A percentile compares a stretch with the other conserved stretches of the same genome.
These are phyloP conservation scores for Esteya vermicola DNA, from an alignment of 2,329 filamentous ascomycete species.

Conservation along the genomic window DNA sequence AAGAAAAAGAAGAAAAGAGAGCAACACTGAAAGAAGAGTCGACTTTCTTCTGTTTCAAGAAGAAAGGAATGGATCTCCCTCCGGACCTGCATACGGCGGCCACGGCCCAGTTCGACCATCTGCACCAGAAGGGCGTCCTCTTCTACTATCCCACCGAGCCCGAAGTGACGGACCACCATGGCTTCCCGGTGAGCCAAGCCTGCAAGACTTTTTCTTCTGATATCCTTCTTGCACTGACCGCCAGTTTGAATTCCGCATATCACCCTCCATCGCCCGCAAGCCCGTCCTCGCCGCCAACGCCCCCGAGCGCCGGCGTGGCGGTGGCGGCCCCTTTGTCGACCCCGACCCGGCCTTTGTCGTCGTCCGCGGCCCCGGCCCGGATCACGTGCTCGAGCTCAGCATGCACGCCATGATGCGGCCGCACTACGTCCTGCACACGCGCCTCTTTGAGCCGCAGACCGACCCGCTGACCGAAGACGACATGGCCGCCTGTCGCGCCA, in stretches of 20 bases:
- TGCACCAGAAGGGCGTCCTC: slow-evolving; percentile 7
- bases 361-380: slow-evolving; percentile 11
- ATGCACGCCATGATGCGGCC: slow-evolving; percentile 21
- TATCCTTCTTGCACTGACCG: not conserved
- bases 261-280: slow-evolving; percentile 12
- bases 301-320: slow-evolving; percentile 12
- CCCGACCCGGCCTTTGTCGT: slow-evolving; percentile 18
- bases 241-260: slow-evolving; percentile 16
- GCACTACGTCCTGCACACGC: slow-evolving; percentile 23
- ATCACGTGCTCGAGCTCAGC: slow-evolving; percentile 20
- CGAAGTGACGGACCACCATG: slow-evolving; percentile 6
- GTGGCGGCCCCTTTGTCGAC: slow-evolving; percentile 14
- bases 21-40: not conserved
- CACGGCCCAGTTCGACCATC: slow-evolving; percentile 9
- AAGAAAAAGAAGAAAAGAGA: not conserved
- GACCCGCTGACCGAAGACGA: slow-evolving; percentile 22
- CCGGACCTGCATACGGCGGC: slow-evolving; percentile 6
- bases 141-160: slow-evolving; percentile 8
- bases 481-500: slow-evolving; percentile 21
- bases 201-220: not conserved
- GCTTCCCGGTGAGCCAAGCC: slow-evolving; percentile 3
- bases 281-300: slow-evolving; percentile 12
- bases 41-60: too few species aligned
- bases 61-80: slow-evolving; percentile 5
- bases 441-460: slow-evolving; percentile 20